Evolutionary conservation across 495 filamentous ascomycete genomes (phyloP).

Genomic region (Penicillium turbatum): DNA sequence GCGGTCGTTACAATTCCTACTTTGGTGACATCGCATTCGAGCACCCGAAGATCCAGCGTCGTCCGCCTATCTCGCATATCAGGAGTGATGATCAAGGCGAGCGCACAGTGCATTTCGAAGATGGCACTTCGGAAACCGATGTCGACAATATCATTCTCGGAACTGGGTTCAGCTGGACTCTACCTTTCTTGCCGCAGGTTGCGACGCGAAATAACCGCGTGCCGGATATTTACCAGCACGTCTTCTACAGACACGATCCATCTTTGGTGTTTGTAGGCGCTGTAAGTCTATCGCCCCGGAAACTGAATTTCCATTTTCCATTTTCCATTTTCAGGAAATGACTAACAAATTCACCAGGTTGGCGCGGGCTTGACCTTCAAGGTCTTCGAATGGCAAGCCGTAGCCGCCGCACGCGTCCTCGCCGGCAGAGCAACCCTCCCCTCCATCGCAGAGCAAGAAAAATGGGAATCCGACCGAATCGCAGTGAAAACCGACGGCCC

Average conservation of each 20-base stretch:
- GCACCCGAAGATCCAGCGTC: slow-evolving; percentile 43
- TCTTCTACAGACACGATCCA: slow-evolving; percentile 45
- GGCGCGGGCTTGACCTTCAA: slow-evolving; percentile 55
- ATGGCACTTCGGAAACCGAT: slow-evolving; percentile 42
- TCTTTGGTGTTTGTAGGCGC: slow-evolving; percentile 37
- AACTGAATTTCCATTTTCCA: too few relatives aligned
- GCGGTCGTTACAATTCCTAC: slow-evolving; percentile 45
- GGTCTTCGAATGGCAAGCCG: slow-evolving; percentile 59
- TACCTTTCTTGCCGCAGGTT: slow-evolving; percentile 51
- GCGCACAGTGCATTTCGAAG: slow-evolving; percentile 41
- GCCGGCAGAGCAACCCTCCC: slow-evolving; percentile 50
- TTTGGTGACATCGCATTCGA: slow-evolving; percentile 50
- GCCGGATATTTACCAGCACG: slow-evolving; percentile 53
- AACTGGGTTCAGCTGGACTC: slow-evolving; percentile 53
- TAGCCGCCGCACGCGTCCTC: slow-evolving; percentile 51
- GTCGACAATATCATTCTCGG: slow-evolving; percentile 57
- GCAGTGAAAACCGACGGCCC: slow-evolving; percentile 45
- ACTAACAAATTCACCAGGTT: slow-evolving; percentile 42
- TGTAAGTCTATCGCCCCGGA: slow-evolving; percentile 29
- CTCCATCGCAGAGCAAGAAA: slow-evolving; percentile 34
- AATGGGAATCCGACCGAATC: slow-evolving; percentile 51
- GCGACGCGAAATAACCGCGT: slow-evolving; percentile 50
- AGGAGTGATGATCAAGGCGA: slow-evolving; percentile 31
- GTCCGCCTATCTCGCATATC: slow-evolving; percentile 45
- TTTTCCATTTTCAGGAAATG: too few relatives aligned